These are phyloP conservation scores for Cercophora newfieldiana DNA, from an alignment of 495 filamentous ascomycete species.

Conservation along the genomic window DNA sequence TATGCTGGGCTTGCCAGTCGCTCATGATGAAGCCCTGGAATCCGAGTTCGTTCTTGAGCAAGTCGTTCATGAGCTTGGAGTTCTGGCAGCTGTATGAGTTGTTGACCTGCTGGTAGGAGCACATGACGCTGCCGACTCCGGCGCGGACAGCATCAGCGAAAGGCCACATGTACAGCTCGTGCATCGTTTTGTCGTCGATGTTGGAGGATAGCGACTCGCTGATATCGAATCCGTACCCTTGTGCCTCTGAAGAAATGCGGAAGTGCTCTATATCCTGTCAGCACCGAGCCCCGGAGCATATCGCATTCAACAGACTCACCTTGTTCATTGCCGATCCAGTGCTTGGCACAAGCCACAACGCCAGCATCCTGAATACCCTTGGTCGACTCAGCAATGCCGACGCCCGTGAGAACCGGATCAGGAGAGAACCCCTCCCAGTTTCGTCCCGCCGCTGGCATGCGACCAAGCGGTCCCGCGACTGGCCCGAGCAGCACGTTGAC, in stretches of 20 bases:
- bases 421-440: conserved; percentile 86
- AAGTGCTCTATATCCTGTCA: conserved; percentile 67
- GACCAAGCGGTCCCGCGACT: conserved; percentile 82
- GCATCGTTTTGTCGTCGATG: conserved; percentile 90
- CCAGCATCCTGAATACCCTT: conserved; percentile 82
- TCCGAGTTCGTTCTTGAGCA: conserved; percentile 87
- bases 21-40: conserved; percentile 95
- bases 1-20: conserved; percentile 87
- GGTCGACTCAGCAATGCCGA: conserved; percentile 71
- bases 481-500: conserved; percentile 86
- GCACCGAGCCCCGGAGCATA: background rate
- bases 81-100: conserved; percentile 85
- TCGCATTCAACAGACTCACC: conserved; percentile 24
- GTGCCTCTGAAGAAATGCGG: conserved; percentile 68
- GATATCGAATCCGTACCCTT: conserved; percentile 64
- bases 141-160: conserved; percentile 46
- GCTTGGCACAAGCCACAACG: conserved; percentile 80
- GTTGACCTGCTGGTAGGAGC: conserved; percentile 91
- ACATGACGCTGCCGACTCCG: conserved; percentile 87
- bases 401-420: conserved; percentile 75
- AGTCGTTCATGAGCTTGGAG: conserved; percentile 73
- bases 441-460: conserved; percentile 74
- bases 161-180: conserved; percentile 88
- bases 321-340: conserved; percentile 72
- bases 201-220: conserved; percentile 71